phyloP scores from a whole-genome alignment of 106 monocot species.

The Triglochin maritima region DNA sequence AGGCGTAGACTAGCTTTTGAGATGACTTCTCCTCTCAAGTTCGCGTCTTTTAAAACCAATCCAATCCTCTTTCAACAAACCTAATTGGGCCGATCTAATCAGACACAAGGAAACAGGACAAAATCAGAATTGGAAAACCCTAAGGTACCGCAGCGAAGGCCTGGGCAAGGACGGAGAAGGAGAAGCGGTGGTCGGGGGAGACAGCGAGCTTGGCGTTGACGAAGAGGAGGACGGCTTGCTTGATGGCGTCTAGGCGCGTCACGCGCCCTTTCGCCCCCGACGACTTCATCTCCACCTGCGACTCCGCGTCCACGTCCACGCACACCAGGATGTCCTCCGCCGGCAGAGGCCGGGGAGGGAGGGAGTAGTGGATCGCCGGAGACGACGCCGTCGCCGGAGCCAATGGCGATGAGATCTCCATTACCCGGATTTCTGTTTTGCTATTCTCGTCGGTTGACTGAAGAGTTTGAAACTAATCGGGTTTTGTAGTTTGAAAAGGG shows the following conservation, averaged over 20 bases:
- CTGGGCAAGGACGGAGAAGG: constrained; percentile 52
- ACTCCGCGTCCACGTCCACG: constrained; percentile 68
- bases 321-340: constrained; percentile 85
- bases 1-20: too few relatives aligned
- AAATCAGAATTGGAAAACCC: too few relatives aligned
- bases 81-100: too few relatives aligned
- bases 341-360: constrained; percentile 38
- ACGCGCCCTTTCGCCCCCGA: constrained; percentile 9
- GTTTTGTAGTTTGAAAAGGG: too few relatives aligned
- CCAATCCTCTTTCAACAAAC: too few relatives aligned
- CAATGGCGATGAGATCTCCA: not conserved
- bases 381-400: not conserved
- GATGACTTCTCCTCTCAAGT: too few relatives aligned
- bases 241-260: constrained; percentile 63
- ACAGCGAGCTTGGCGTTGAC: constrained; percentile 69
- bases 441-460: too few relatives aligned
- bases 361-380: constrained; percentile 25
- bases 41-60: too few relatives aligned
- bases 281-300: constrained; percentile 62
- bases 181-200: constrained; percentile 71
- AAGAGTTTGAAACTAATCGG: too few relatives aligned
- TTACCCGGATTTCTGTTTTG: too few relatives aligned
- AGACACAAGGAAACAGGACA: too few relatives aligned
- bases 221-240: constrained; percentile 64
- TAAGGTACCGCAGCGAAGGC: constrained; percentile 28